Conservation (phyloP, 768 basidiomycete genomes). For the Mycena kentingensis region DNA sequence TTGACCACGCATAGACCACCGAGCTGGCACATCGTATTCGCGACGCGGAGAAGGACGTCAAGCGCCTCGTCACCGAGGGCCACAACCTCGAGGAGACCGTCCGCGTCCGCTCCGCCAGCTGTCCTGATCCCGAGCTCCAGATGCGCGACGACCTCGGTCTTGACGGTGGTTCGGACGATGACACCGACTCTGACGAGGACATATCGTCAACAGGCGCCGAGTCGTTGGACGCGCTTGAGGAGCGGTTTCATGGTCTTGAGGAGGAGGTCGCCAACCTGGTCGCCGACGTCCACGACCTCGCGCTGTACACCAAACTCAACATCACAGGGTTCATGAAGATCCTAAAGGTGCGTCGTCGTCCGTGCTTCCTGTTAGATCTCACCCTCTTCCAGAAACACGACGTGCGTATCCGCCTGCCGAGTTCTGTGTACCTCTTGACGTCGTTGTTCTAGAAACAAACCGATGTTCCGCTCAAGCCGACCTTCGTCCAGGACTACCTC, state of each 20-base stretch:
- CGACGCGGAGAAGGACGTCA: slow-evolving; percentile 80
- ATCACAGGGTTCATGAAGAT: slow-evolving; percentile 99
- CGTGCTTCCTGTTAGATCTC: neutral
- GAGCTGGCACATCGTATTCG: slow-evolving; percentile 83
- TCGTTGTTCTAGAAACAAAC: slow-evolving; percentile 91
- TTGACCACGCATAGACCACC: slow-evolving; percentile 47
- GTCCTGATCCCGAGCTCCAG: slow-evolving; percentile 60
- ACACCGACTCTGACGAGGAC: slow-evolving; percentile 45
- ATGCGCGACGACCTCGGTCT: slow-evolving; percentile 48
- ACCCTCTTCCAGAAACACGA: slow-evolving; percentile 78
- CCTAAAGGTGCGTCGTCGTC: slow-evolving; percentile 67
- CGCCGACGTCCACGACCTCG: slow-evolving; percentile 89
- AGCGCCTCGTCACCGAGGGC: slow-evolving; percentile 71
- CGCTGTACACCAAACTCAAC: slow-evolving; percentile 92
- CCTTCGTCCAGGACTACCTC: slow-evolving; percentile 89
- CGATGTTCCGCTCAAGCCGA: slow-evolving; percentile 72
- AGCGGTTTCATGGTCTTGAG: slow-evolving; percentile 83
- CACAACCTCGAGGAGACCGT: slow-evolving; percentile 1
- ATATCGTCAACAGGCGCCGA: slow-evolving; percentile 51
- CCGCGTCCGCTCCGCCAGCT: slow-evolving; percentile 21
- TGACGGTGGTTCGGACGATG: slow-evolving; percentile 75
- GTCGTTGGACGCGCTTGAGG: slow-evolving; percentile 77
- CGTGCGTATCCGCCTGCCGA: slow-evolving; percentile 51
- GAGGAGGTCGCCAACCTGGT: slow-evolving; percentile 95
- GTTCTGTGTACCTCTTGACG: neutral